Percentiles rank a stretch among this genome's conserved stretches.
Evolutionary conservation across 1,284 basidiomycete species (phyloP).

Genomic region (Ceratobasidium sp.): DNA sequence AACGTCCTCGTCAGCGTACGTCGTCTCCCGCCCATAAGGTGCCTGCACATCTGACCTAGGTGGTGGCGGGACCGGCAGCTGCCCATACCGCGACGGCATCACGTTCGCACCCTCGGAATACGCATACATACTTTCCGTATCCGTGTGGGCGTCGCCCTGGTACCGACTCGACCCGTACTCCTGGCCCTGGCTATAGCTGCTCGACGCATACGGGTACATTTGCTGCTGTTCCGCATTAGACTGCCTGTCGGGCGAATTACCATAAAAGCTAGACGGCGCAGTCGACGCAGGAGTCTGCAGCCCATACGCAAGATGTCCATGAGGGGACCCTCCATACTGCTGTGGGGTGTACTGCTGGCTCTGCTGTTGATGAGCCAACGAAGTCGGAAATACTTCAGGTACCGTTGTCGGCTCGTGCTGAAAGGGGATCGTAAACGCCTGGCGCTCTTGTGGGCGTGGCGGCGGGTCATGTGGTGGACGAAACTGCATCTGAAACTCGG

Average conservation of each 20-base stretch:
- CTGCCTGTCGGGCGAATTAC: constrained; percentile 11
- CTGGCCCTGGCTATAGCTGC: not conserved
- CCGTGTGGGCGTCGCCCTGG: constrained; percentile 21
- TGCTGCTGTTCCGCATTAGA: constrained; percentile 10
- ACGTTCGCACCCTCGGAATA: constrained; percentile 43
- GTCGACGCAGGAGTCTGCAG: constrained; percentile 25
- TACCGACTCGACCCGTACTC: constrained; percentile 22
- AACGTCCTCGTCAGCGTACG: not conserved
- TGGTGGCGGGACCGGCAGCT: not conserved
- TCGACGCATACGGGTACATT: not conserved
- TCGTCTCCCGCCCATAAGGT: not conserved
- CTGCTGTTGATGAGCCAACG: constrained; percentile 17
- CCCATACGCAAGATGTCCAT: constrained; percentile 7
- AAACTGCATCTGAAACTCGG: constrained; percentile 15
- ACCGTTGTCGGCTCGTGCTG: not conserved
- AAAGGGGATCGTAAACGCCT: constrained; percentile 17
- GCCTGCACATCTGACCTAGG: constrained; percentile 7
- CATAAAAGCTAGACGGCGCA: constrained; percentile 28
- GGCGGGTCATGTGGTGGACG: not conserved
- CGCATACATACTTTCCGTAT: constrained; percentile 37
- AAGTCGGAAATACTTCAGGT: not conserved
- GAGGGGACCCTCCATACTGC: not conserved
- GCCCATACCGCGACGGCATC: constrained; percentile 21
- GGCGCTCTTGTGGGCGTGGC: constrained; percentile 5
- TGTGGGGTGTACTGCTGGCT: not conserved